Evolutionary conservation across 2,329 filamentous ascomycete species (phyloP), one percentile per base, ranked within the genome.

Genomic region (Phaeosphaeriaceae sp.): DNA sequence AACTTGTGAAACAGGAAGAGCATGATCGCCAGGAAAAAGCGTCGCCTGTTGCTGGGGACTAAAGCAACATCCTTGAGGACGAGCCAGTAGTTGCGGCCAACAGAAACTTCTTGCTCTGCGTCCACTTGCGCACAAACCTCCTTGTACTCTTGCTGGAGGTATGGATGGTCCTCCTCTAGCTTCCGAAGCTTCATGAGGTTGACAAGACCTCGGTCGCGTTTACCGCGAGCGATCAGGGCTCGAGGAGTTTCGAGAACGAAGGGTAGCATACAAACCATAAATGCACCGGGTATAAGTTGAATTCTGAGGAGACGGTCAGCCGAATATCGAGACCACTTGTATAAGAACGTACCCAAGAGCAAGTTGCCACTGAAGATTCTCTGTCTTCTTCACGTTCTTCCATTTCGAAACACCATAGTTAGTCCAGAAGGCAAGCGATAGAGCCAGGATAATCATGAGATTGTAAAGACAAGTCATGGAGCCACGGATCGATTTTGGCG

Each of bases 1-100:
- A 79, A 74, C 36, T 81, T 80, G 62, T 80, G 78, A 55, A 80
- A 80, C 1, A 81, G 44, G 53, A 79, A 78, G 11, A 79, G 59
- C 65, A 75, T 75, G 2, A 74, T 63, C 1, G 76, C 70, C 9
- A 78, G 65, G 53, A 78, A 72, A 48, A 78, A 74, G 1, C 75
- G 73, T 13, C 73, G 72, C 1, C 71, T 62, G 45, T 77, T 78
- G 54, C 67, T 74, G 7, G 51, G 51, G 19, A 53, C 42, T 13
- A 53, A 21, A 6, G 48, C 27, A 27, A 52, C 27, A 22, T 53
- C 56, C 46, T 76, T 76, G 22, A 76, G 54, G 10, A 79, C 74
- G 24, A 76, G 59, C 62, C 72, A 69, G 27, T 78, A 77, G 60
- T 71, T 77, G 48, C 56, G 57, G 27, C 72, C 68, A 27, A 51